These are phyloP conservation scores for Penicillium argentinense DNA, from an alignment of 495 filamentous ascomycete genomes.

Conservation along the genomic window DNA sequence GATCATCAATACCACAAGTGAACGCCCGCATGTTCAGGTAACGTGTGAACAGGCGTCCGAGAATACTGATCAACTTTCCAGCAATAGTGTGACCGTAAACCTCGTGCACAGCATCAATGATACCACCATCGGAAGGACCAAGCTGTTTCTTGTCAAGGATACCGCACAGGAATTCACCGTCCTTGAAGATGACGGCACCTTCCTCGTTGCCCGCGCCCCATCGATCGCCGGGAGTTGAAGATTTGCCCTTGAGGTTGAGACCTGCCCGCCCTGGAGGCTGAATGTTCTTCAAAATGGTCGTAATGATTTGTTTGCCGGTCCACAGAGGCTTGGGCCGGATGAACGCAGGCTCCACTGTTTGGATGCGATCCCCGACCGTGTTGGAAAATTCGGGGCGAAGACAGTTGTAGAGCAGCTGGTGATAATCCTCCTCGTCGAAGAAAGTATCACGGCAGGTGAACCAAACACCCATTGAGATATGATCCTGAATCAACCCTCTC, in stretches of 20 bases:
- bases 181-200: slow-evolving; percentile 76
- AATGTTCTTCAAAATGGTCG: slow-evolving; percentile 91
- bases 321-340: slow-evolving; percentile 79
- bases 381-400: slow-evolving; percentile 87
- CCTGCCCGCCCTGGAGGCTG: slow-evolving; percentile 71
- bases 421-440: slow-evolving; percentile 84
- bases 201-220: slow-evolving; percentile 76
- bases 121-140: slow-evolving; percentile 79
- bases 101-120: slow-evolving; percentile 91
- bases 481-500: slow-evolving; percentile 97
- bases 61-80: slow-evolving; percentile 80
- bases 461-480: slow-evolving; percentile 90
- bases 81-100: slow-evolving; percentile 85
- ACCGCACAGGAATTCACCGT: slow-evolving; percentile 83
- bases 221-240: slow-evolving; percentile 68
- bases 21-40: slow-evolving; percentile 92
- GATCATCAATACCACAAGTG: slow-evolving; percentile 96
- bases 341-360: slow-evolving; percentile 75
- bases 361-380: slow-evolving; percentile 67
- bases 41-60: slow-evolving; percentile 86
- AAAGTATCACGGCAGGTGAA: slow-evolving; percentile 92
- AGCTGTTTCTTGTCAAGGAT: slow-evolving; percentile 97
- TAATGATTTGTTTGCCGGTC: slow-evolving; percentile 98
- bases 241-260: slow-evolving; percentile 75
- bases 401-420: slow-evolving; percentile 87